These are phyloP conservation scores for Melocanna baccifera DNA, from an alignment of 176 grass and related monocot species.

Conservation along the genomic window DNA sequence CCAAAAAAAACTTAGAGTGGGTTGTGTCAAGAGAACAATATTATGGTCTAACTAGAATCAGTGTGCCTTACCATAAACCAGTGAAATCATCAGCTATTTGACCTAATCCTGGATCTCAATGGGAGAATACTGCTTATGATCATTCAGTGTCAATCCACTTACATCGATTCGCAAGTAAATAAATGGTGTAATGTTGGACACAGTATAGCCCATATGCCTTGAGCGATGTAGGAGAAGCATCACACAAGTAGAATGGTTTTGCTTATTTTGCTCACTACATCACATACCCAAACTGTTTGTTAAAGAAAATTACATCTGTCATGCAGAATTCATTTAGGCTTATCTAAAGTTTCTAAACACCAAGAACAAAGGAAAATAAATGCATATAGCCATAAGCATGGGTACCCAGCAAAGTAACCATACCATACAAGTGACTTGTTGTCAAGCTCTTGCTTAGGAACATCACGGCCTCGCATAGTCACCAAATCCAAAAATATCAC, in stretches of 20 bases:
- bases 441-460: slow-evolving; percentile 95
- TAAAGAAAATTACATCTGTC: slow-evolving; percentile 2
- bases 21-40: neutral
- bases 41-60: neutral
- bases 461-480: slow-evolving; percentile 92
- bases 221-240: neutral
- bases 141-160: neutral
- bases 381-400: neutral
- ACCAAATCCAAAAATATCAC: slow-evolving; percentile 98
- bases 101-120: neutral
- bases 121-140: neutral
- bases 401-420: slow-evolving; percentile 17
- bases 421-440: slow-evolving; percentile 99
- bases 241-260: neutral
- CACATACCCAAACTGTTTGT: neutral
- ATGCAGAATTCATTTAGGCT: slow-evolving; percentile 6
- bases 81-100: neutral
- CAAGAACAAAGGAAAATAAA: slow-evolving; percentile 22
- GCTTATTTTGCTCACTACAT: slow-evolving; percentile 13
- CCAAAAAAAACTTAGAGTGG: neutral
- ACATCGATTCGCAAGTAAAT: neutral
- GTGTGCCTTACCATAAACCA: neutral
- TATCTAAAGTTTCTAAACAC: neutral
- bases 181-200: slow-evolving; percentile 2
- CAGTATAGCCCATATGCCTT: neutral